These are phyloP conservation scores for Phellinidium pouzarii DNA, from an alignment of 1,284 basidiomycete genomes.

Conservation along the genomic window DNA sequence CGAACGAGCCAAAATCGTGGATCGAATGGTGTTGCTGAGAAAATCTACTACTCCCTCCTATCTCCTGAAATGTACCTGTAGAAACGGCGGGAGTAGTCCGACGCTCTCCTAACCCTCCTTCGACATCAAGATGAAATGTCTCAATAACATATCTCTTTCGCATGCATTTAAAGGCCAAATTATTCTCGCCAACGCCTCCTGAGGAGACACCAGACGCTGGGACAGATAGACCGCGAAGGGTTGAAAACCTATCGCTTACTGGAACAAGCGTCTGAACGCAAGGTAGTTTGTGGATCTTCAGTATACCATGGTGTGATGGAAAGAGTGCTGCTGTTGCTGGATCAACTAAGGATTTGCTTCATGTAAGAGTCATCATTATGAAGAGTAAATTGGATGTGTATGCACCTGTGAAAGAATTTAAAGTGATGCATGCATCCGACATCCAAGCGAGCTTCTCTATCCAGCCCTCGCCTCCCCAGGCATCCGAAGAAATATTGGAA, in stretches of 20 bases:
- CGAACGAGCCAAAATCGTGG: background rate
- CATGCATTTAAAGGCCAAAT: conserved; percentile 91
- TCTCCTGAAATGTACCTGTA: conserved; percentile 23
- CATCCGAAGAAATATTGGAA: conserved; percentile 47
- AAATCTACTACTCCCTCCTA: conserved; percentile 18
- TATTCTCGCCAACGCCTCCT: conserved; percentile 78
- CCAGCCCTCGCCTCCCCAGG: conserved; percentile 61
- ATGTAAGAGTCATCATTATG: conserved; percentile 3
- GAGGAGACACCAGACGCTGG: conserved; percentile 39
- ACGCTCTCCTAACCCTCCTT: conserved; percentile 85
- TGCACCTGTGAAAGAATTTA: conserved; percentile 63
- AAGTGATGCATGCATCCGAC: conserved; percentile 66
- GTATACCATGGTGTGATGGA: conserved; percentile 78
- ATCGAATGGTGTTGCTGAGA: background rate
- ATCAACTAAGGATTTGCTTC: conserved; percentile 40
- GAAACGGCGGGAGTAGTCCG: conserved; percentile 54
- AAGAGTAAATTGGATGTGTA: background rate
- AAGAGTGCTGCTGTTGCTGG: conserved; percentile 62
- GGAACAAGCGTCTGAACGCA: conserved; percentile 60
- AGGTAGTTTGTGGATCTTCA: conserved; percentile 71
- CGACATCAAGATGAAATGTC: conserved; percentile 88
- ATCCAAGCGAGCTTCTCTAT: conserved; percentile 73
- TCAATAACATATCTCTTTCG: conserved; percentile 85
- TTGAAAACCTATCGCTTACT: conserved; percentile 70
- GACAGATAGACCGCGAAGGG: conserved; percentile 60